phyloP scores from a whole-genome alignment of 768 basidiomycete genomes.

The Termitomyces sp. region DNA sequence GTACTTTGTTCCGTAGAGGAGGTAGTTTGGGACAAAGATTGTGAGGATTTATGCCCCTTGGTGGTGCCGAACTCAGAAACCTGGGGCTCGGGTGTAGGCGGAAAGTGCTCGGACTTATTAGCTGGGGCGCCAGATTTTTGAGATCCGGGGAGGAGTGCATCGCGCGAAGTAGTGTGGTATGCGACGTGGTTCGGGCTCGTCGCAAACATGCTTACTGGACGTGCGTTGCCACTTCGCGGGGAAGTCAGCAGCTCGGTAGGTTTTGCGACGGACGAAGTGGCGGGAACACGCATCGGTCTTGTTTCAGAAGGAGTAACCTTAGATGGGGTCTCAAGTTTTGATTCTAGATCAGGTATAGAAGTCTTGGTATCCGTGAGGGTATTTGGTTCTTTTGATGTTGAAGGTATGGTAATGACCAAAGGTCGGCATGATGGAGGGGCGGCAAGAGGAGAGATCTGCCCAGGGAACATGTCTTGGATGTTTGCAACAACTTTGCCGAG shows the following conservation, averaged over 20 bases:
- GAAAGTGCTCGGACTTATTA: conserved; percentile 29
- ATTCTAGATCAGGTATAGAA: conserved; percentile 3
- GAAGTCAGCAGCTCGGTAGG: background rate
- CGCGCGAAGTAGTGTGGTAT: conserved; percentile 29
- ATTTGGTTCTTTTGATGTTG: conserved; percentile 1
- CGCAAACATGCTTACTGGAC: conserved; percentile 33
- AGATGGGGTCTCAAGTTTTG: background rate
- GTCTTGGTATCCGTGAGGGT: conserved; percentile 3
- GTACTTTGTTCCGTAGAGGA: conserved; percentile 7
- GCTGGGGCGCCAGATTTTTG: conserved; percentile 8
- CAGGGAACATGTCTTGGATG: conserved; percentile 17
- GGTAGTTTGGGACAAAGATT: conserved; percentile 17
- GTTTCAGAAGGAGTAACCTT: background rate
- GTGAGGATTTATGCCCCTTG: conserved; percentile 16
- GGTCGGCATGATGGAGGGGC: conserved; percentile 10
- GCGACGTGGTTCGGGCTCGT: conserved; percentile 31
- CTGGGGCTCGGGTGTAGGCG: conserved; percentile 27
- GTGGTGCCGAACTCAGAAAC: conserved; percentile 21
- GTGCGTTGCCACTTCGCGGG: conserved; percentile 7
- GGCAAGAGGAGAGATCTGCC: conserved; percentile 14
- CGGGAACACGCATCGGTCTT: background rate
- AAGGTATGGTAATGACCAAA: conserved; percentile 1
- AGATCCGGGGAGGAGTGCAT: conserved; percentile 25
- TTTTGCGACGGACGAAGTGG: background rate
- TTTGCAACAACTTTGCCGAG: conserved; percentile 16